These are phyloP conservation scores for Rhodocollybia butyracea DNA, from an alignment of 768 basidiomycete species.

Conservation along the genomic window DNA sequence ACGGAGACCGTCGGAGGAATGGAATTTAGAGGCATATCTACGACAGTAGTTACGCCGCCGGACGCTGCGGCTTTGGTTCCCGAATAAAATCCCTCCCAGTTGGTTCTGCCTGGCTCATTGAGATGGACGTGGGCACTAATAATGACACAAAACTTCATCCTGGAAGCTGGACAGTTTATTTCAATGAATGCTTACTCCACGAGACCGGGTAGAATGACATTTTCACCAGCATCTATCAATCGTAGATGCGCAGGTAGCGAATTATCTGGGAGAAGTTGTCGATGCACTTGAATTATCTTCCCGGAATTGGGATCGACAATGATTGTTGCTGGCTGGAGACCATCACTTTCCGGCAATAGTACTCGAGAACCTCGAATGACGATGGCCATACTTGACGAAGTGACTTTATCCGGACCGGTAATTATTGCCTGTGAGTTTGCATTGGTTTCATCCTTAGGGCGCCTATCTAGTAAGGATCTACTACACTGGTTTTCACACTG, in stretches of 20 bases:
- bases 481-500: no score
- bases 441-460: no score
- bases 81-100: slow-evolving; percentile 93
- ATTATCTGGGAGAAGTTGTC: slow-evolving; percentile 25
- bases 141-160: no score
- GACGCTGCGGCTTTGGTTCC: slow-evolving; percentile 90
- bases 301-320: slow-evolving; percentile 55
- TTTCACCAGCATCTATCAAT: slow-evolving; percentile 56
- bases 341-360: slow-evolving; percentile 47
- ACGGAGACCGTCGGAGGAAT: slow-evolving; percentile 94
- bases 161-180: not conserved
- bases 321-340: slow-evolving; percentile 63
- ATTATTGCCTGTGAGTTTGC: no score
- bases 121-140: slow-evolving; percentile 85
- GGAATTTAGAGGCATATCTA: slow-evolving; percentile 98
- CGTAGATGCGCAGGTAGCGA: slow-evolving; percentile 28
- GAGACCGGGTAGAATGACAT: slow-evolving; percentile 70
- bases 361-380: slow-evolving; percentile 51
- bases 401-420: not conserved
- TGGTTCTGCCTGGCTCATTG: slow-evolving; percentile 89
- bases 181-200: slow-evolving; percentile 56
- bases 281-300: slow-evolving; percentile 52
- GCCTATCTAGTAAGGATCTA: no score
- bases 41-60: slow-evolving; percentile 92
- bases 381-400: not conserved